phyloP scores from a whole-genome alignment of 352 stramenopile species.

The Phytophthora fragariaefolia region DNA sequence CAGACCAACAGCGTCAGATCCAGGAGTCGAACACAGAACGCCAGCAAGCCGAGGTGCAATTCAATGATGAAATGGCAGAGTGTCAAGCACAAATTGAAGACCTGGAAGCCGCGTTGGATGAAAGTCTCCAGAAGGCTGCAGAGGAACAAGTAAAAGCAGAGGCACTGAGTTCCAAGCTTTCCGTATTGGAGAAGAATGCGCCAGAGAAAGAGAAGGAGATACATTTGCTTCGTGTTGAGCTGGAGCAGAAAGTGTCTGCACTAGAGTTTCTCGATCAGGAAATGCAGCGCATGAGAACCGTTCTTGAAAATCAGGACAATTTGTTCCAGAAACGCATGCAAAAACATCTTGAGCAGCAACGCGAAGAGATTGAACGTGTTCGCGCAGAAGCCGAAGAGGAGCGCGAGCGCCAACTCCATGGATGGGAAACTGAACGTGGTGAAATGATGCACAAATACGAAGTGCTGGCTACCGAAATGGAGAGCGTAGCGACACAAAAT shows the following conservation, averaged over 20 bases:
- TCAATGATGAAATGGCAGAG: slow-evolving; percentile 57
- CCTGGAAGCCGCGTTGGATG: slow-evolving; percentile 64
- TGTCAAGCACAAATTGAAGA: slow-evolving; percentile 64
- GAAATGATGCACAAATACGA: slow-evolving; percentile 59
- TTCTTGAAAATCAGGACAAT: slow-evolving; percentile 60
- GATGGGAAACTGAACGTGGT: slow-evolving; percentile 39
- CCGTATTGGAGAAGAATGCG: slow-evolving; percentile 22
- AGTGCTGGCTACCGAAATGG: slow-evolving; percentile 44
- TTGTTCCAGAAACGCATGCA: slow-evolving; percentile 61
- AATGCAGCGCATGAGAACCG: slow-evolving; percentile 66
- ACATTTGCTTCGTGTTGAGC: slow-evolving; percentile 16
- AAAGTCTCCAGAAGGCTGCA: slow-evolving; percentile 52
- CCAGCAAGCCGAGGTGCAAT: slow-evolving; percentile 44
- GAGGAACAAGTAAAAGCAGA: slow-evolving; percentile 48
- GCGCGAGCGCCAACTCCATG: slow-evolving; percentile 37
- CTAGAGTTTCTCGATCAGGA: slow-evolving; percentile 75
- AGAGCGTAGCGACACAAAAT: slow-evolving; percentile 57
- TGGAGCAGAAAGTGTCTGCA: slow-evolving; percentile 59
- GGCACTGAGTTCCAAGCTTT: slow-evolving; percentile 25
- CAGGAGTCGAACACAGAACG: slow-evolving; percentile 44
- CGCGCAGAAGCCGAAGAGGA: slow-evolving; percentile 43
- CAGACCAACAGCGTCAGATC: slow-evolving; percentile 66
- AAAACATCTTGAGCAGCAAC: slow-evolving; percentile 54
- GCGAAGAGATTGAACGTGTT: slow-evolving; percentile 49
- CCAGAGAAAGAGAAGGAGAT: slow-evolving; percentile 32